A percentile compares a stretch with the other conserved stretches of the same genome.
Evolutionary conservation across 2,329 filamentous ascomycete genomes (phyloP).

Genomic region (Diplodia sapinea): DNA sequence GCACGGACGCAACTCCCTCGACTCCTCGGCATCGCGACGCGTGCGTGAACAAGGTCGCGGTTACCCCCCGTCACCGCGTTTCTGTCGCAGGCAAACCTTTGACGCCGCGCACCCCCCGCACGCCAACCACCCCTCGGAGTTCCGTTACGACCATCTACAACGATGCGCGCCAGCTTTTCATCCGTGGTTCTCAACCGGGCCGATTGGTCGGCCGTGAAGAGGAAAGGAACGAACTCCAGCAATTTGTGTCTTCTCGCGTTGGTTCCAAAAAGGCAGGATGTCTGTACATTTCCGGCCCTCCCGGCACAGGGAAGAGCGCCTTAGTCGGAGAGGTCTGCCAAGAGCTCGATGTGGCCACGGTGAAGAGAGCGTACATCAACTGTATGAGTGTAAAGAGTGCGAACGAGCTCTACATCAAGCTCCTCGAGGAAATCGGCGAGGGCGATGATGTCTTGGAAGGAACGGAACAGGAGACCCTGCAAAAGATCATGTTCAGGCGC

Average conservation of each 20-base stretch:
- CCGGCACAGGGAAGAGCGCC: slow-evolving; percentile 95
- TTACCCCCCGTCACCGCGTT: slow-evolving; percentile 84
- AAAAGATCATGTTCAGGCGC: slow-evolving; percentile 71
- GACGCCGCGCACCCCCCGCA: slow-evolving; percentile 79
- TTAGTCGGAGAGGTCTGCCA: slow-evolving; percentile 82
- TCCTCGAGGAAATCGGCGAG: slow-evolving; percentile 72
- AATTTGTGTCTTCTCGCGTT: slow-evolving; percentile 71
- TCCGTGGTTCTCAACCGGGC: slow-evolving; percentile 75
- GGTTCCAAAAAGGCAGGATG: slow-evolving; percentile 72
- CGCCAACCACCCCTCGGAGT: slow-evolving; percentile 70
- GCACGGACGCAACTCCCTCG: slow-evolving; percentile 60
- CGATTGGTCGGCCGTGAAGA: slow-evolving; percentile 78
- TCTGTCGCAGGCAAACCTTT: slow-evolving; percentile 75
- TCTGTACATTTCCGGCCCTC: slow-evolving; percentile 92
- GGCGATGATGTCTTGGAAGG: slow-evolving; percentile 66
- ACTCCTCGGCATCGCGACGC: slow-evolving; percentile 83
- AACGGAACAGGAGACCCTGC: slow-evolving; percentile 71
- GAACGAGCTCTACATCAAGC: slow-evolving; percentile 79
- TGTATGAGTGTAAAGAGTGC: slow-evolving; percentile 96
- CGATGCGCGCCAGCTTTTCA: slow-evolving; percentile 83
- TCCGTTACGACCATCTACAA: slow-evolving; percentile 80
- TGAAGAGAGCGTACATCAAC: slow-evolving; percentile 83
- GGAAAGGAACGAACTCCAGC: slow-evolving; percentile 68
- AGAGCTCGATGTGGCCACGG: slow-evolving; percentile 57
- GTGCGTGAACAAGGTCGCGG: slow-evolving; percentile 69